A percentile compares a stretch with the other conserved stretches of the same genome.
phyloP scores from a whole-genome alignment of 2,329 filamentous ascomycete genomes.

The Microdochium paspali region DNA sequence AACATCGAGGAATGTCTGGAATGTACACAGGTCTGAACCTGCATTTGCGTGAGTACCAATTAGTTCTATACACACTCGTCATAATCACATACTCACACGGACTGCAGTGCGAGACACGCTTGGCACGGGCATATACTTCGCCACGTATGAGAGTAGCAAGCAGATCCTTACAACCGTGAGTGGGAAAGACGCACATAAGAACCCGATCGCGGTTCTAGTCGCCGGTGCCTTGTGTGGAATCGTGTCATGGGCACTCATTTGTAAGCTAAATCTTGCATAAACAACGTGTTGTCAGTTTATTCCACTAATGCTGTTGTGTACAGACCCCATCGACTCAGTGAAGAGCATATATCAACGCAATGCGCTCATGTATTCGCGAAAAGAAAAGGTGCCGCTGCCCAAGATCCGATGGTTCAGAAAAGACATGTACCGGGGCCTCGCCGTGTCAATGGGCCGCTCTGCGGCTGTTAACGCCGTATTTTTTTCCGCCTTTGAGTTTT shows the following conservation, averaged over 20 bases:
- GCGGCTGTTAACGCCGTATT: constrained; percentile 82
- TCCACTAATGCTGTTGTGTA: constrained; percentile 2
- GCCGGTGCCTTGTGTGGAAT: constrained; percentile 76
- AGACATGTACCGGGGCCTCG: constrained; percentile 74
- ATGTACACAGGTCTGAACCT: constrained; percentile 75
- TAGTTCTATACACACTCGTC: background rate
- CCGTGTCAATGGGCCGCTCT: constrained; percentile 74
- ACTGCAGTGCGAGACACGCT: constrained; percentile 66
- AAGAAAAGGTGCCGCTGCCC: constrained; percentile 55
- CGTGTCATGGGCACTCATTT: constrained; percentile 71
- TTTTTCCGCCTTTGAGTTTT: constrained; percentile 79
- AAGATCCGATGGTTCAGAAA: constrained; percentile 70
- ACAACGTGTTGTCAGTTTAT: background rate
- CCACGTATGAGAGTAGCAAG: constrained; percentile 81
- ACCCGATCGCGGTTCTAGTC: constrained; percentile 67
- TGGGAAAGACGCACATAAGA: constrained; percentile 63
- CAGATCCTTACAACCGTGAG: constrained; percentile 69
- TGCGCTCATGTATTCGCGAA: constrained; percentile 59
- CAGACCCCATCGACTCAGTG: constrained; percentile 67
- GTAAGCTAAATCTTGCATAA: constrained; percentile 31
- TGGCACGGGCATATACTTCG: constrained; percentile 79
- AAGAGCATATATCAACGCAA: constrained; percentile 83
- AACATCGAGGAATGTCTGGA: constrained; percentile 61
- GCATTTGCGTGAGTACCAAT: constrained; percentile 56
- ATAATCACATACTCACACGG: background rate